Percentiles rank a stretch among this genome's conserved stretches.
Conservation (phyloP, 768 basidiomycete genomes). For the Mycena haematopus region DNA sequence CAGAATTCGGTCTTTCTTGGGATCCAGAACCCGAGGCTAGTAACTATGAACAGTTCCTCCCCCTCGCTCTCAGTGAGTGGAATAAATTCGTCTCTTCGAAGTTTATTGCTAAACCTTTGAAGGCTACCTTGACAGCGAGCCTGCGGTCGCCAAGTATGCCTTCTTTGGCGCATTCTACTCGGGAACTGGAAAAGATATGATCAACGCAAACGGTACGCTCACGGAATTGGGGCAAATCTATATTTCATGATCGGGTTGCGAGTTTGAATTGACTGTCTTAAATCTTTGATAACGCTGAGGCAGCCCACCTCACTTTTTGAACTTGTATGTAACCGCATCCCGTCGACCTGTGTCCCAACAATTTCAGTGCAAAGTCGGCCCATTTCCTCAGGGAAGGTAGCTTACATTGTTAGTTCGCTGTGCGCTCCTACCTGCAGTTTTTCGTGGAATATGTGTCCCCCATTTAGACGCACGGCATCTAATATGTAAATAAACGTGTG, state of each 20-base stretch:
- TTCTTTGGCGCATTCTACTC: constrained; percentile 16
- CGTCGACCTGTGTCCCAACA: too few species aligned
- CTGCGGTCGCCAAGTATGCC: constrained; percentile 11
- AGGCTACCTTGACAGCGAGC: constrained; percentile 10
- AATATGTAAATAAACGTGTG: too few species aligned
- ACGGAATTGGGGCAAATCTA: constrained; percentile 11
- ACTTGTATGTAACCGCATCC: too few species aligned
- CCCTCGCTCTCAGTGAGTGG: constrained; percentile 9
- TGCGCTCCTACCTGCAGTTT: too few species aligned
- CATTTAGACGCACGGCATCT: too few species aligned
- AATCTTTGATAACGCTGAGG: too few species aligned
- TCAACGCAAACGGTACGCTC: constrained; percentile 15
- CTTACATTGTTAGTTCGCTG: too few species aligned
- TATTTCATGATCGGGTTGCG: background rate
- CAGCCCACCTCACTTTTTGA: too few species aligned
- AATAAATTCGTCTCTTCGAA: background rate
- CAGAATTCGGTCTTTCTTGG: constrained; percentile 12
- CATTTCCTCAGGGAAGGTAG: too few species aligned
- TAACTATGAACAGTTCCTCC: background rate
- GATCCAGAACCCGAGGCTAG: background rate
- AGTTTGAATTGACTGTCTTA: background rate
- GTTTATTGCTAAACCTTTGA: background rate
- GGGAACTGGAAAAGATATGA: constrained; percentile 10
- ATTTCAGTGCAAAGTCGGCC: too few species aligned
- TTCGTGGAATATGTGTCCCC: too few species aligned